phyloP scores from a whole-genome alignment of 495 filamentous ascomycete genomes.

The Podospora pseudocomata region DNA sequence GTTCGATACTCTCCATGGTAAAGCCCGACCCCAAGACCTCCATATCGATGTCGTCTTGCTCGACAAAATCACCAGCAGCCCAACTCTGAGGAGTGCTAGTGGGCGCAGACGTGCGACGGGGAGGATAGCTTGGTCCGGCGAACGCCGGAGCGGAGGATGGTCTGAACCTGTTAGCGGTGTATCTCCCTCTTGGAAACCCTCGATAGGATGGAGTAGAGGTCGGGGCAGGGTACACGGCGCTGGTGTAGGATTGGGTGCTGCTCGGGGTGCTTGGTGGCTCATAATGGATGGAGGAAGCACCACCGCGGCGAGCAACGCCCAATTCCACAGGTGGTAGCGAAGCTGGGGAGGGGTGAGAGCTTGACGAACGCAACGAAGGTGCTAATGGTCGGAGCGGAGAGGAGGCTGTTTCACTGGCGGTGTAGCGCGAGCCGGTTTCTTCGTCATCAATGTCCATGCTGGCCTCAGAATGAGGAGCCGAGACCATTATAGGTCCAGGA shows the following conservation, averaged over 20 bases:
- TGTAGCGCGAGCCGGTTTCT: not conserved
- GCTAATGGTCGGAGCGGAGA: too few species aligned
- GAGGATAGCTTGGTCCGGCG: not conserved
- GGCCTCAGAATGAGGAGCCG: not conserved
- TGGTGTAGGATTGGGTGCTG: not conserved
- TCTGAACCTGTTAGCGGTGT: not conserved
- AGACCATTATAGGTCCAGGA: too few species aligned
- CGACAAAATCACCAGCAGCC: not conserved
- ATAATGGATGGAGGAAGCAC: not conserved
- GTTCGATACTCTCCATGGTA: not conserved
- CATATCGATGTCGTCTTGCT: not conserved
- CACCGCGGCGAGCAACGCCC: not conserved
- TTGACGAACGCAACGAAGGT: not conserved
- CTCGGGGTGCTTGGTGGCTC: not conserved
- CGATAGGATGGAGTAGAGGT: not conserved
- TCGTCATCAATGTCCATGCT: not conserved
- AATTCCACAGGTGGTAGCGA: not conserved
- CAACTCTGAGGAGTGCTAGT: not conserved
- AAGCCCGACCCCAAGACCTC: not conserved
- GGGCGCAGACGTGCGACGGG: not conserved
- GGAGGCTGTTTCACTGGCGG: not conserved
- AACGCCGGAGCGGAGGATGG: not conserved
- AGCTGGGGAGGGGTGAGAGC: too few species aligned
- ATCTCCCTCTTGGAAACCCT: not conserved
- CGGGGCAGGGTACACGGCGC: not conserved